Conservation (phyloP, 2,329 filamentous ascomycete species). For the Hypoxylon sp. region DNA sequence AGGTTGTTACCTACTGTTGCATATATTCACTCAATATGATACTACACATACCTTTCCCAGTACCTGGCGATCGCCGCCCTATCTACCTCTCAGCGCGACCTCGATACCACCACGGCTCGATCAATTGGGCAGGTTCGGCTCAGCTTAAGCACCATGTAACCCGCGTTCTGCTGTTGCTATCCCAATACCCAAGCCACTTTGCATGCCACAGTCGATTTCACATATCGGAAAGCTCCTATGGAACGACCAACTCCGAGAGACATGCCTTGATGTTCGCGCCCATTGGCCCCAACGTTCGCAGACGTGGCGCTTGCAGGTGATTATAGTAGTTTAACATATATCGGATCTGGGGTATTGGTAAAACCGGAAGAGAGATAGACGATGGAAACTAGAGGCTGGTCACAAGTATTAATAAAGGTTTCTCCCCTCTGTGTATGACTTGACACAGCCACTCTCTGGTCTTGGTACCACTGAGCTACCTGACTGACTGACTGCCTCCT, state of each 20-base stretch:
- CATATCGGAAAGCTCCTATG: constrained; percentile 20
- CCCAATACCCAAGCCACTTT: constrained; percentile 10
- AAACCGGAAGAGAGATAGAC: constrained; percentile 12
- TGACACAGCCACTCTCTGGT: not conserved
- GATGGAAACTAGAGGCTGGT: constrained; percentile 3
- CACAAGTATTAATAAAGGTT: constrained; percentile 6
- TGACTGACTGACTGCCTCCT: not conserved
- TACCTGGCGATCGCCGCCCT: constrained; percentile 28
- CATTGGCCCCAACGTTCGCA: constrained; percentile 24
- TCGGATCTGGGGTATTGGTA: not conserved
- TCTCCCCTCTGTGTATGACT: not conserved
- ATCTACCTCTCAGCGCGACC: constrained; percentile 27
- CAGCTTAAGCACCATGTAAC: constrained; percentile 38
- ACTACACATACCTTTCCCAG: constrained; percentile 18
- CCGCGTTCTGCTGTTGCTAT: constrained; percentile 11
- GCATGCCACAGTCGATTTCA: constrained; percentile 2
- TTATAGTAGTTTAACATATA: constrained; percentile 4
- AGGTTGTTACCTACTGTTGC: not conserved
- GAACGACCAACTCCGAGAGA: constrained; percentile 9
- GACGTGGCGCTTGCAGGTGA: constrained; percentile 23
- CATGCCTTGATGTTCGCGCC: constrained; percentile 13
- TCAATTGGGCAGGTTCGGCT: constrained; percentile 37
- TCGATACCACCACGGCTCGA: constrained; percentile 26
- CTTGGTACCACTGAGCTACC: constrained; percentile 12
- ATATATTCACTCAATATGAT: not conserved